Conservation (phyloP, 2,329 filamentous ascomycete genomes). For the Rhynchosporium agropyri region DNA sequence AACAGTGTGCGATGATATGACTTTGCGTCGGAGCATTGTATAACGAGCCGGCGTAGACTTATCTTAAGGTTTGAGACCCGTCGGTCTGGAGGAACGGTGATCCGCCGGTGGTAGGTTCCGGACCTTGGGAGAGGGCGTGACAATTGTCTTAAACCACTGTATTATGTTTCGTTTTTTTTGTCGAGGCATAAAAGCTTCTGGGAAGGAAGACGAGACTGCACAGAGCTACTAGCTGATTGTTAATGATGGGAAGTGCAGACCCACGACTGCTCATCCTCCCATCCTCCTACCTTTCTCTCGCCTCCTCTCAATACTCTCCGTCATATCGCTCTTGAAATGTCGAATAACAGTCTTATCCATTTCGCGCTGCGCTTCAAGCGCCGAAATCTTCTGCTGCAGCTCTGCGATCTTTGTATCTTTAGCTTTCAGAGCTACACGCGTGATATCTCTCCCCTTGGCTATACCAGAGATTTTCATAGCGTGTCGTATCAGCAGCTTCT, state of each 20-base stretch:
- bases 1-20: background rate
- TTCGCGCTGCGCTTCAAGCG: constrained; percentile 58
- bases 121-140: background rate
- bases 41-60: background rate
- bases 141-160: background rate
- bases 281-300: constrained; percentile 21
- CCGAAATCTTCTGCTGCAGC: constrained; percentile 65
- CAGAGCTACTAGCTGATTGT: background rate
- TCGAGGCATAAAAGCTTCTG: background rate
- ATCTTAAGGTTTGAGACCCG: too few species aligned
- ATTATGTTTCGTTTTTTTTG: too few species aligned
- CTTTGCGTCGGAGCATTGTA: background rate
- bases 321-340: constrained; percentile 31
- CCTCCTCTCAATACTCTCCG: constrained; percentile 27
- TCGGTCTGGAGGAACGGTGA: constrained; percentile 3
- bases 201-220: too few species aligned
- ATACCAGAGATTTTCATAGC: constrained; percentile 63
- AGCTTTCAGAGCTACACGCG: constrained; percentile 61
- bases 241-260: background rate
- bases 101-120: background rate
- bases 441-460: constrained; percentile 65
- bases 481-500: constrained; percentile 54
- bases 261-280: constrained; percentile 8
- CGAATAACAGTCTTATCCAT: constrained; percentile 51
- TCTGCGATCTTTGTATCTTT: constrained; percentile 67